Conservation (phyloP, 176 grass and related monocot genomes). For the Miscanthus lutarioriparius region DNA sequence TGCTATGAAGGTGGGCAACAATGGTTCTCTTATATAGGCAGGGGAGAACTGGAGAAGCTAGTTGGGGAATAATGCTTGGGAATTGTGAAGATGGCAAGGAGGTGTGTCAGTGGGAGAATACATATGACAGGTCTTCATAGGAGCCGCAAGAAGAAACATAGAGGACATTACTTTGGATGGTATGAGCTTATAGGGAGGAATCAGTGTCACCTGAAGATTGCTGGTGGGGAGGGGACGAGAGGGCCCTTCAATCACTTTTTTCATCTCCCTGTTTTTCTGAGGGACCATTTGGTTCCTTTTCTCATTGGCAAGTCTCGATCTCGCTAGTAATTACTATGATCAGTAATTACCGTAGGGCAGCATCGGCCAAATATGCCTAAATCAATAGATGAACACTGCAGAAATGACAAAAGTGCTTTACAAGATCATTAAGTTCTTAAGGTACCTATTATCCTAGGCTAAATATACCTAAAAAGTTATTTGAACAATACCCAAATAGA, state of each 20-base stretch:
- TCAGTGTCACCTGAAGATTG: conserved; percentile 25
- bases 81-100: conserved; percentile 12
- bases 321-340: conserved; percentile 2
- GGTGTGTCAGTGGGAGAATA: conserved; percentile 1
- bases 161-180: too few species aligned
- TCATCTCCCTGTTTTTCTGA: background rate
- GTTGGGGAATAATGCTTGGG: conserved; percentile 52
- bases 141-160: too few species aligned
- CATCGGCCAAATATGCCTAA: conserved; percentile 42
- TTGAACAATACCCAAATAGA: background rate
- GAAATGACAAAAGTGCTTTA: background rate
- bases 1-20: conserved; percentile 26
- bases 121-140: conserved; percentile 34
- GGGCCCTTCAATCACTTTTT: conserved; percentile 25
- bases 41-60: conserved; percentile 10
- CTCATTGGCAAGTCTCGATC: conserved; percentile 15
- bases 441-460: too few species aligned
- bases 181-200: conserved; percentile 32
- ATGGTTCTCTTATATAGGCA: conserved; percentile 64
- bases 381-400: conserved; percentile 3
- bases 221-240: background rate
- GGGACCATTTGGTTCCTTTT: conserved; percentile 18
- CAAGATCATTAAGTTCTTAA: background rate
- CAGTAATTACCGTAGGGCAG: conserved; percentile 1
- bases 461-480: too few species aligned